These are phyloP conservation scores for Coprinellus aureogranulatus DNA, from an alignment of 768 basidiomycete genomes.

Conservation along the genomic window DNA sequence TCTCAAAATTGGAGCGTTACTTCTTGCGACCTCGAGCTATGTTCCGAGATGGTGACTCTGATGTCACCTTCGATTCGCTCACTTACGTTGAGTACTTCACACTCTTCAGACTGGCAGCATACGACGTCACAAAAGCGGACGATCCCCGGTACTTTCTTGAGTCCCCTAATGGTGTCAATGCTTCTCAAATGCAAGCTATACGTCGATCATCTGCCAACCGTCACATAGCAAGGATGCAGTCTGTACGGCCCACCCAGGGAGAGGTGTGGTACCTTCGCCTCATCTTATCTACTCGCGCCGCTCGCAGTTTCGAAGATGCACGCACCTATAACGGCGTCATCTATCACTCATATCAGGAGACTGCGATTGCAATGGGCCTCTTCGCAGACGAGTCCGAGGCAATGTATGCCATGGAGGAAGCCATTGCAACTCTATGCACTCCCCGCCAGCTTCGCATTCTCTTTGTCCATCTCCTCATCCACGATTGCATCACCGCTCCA, in stretches of 20 bases:
- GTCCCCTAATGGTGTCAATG: conserved; percentile 18
- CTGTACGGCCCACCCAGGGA: conserved; percentile 24
- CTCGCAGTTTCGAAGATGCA: conserved; percentile 14
- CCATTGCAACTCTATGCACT: conserved; percentile 25
- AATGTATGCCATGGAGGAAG: conserved; percentile 31
- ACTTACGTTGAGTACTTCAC: not conserved
- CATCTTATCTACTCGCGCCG: conserved; percentile 21
- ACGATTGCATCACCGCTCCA: conserved; percentile 25
- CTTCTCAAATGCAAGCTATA: not conserved
- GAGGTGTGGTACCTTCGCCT: conserved; percentile 33
- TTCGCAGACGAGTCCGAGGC: conserved; percentile 17
- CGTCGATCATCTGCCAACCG: not conserved
- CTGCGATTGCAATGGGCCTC: conserved; percentile 14
- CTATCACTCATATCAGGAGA: conserved; percentile 20
- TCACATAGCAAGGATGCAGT: conserved; percentile 24
- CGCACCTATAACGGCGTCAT: conserved; percentile 16
- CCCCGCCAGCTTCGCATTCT: conserved; percentile 37
- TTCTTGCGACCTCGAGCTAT: conserved; percentile 13
- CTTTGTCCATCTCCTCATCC: conserved; percentile 36
- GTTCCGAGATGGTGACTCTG: not conserved
- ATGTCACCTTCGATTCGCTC: not conserved
- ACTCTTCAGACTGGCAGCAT: not conserved
- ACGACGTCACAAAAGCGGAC: not conserved
- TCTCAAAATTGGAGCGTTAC: conserved; percentile 19
- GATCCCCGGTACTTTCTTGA: conserved; percentile 7